Base-by-base conservation (phyloP, 257 asterid species). In the Solanum tacnaense region DNA sequence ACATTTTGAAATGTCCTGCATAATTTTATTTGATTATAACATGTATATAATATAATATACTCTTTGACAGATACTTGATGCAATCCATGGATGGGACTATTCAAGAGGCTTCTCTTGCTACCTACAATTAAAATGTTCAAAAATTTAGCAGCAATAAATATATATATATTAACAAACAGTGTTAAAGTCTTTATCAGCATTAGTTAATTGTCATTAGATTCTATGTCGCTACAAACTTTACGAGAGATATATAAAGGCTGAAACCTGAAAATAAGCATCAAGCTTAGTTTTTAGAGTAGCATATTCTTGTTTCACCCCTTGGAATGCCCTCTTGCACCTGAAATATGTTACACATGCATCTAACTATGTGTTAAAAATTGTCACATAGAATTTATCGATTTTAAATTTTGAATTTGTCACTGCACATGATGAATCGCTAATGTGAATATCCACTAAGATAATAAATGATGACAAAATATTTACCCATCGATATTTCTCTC, bases 201-300 rank as follows among this genome's bases (percentile, higher is more conserved):
- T 20, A 56, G 1, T 56, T 56, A 56, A 7, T 56, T 20, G n/a
- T 20, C 25, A 56, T 56, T 56, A 8, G 0, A 56, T 56, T 56
- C 1, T 13, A 49, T 49, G 3, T 49, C 58, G 3, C 21, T 49
- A 49, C 1, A 49, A 15, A 0, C 6, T 49, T 49, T 49, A 20
- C 25, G 2, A 56, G 65, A 56, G 1, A 56, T 56, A 20, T 12
- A 49, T 29, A 36, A 16, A 39, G 4, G 23, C 36, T 27, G 87
- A 88, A 20, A 94, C 98, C 98, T 95, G 93, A 89, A 96, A 93
- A 88, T 95, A 96, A 84, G 89, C 86, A 86, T 94, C 98, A 46
- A 95, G 96, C 88, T 94, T 94, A 91, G 86, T 89, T 92, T 79
- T 93, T 15, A 96, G 93, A 85, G 88, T 86, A 83, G 93, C 92